Percentiles rank a stretch among this genome's conserved stretches.
phyloP scores from a whole-genome alignment of 1,139 yeast species.

The Hansenula anomala region DNA sequence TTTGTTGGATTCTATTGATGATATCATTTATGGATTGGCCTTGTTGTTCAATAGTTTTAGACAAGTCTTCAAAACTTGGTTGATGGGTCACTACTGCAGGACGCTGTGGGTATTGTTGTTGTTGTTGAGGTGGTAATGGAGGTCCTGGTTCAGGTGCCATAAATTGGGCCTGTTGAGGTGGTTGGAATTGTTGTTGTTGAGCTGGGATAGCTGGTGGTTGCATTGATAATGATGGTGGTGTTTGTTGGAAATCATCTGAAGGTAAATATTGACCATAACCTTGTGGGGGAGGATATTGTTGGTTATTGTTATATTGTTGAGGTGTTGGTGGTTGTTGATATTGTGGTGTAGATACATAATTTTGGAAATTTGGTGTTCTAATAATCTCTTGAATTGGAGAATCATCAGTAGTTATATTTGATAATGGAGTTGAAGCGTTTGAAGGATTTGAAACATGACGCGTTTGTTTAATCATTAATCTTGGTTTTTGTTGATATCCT shows the following conservation, averaged over 20 bases:
- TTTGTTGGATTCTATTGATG: conserved; percentile 13
- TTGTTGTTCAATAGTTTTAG: conserved; percentile 19
- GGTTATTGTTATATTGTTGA: neutral
- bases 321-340: no score
- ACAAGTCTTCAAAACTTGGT: conserved; percentile 14
- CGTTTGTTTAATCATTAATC: conserved; percentile 30
- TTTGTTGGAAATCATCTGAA: conserved; percentile 1
- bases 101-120: neutral
- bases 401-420: conserved; percentile 5
- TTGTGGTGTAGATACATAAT: neutral
- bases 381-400: conserved; percentile 17
- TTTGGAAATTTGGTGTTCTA: conserved; percentile 5
- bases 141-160: neutral
- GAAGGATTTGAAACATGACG: conserved; percentile 15
- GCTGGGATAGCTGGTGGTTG: neutral
- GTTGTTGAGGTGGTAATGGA: neutral
- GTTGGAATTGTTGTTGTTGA: neutral
- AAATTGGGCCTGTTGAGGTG: no score
- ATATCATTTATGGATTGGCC: conserved; percentile 21
- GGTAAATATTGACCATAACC: conserved; percentile 1
- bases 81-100: conserved; percentile 5
- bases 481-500: conserved; percentile 11
- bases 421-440: neutral
- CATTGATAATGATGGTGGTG: neutral
- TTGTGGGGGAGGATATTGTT: neutral